Conservation (phyloP, 2,329 filamentous ascomycete genomes). For the Fusarium tanahbumbuense region DNA sequence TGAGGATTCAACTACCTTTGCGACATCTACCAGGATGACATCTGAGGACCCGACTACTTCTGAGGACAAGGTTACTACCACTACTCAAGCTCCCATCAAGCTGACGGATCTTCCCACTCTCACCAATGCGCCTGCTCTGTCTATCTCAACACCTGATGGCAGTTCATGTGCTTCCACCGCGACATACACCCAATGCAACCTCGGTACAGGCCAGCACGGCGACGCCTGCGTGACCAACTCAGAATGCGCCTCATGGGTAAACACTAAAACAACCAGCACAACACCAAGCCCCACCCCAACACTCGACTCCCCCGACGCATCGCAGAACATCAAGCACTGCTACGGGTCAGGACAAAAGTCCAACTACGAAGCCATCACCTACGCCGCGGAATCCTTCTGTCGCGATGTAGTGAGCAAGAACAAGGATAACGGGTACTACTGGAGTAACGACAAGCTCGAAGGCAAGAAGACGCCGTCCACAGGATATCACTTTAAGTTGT, state of each 20-base stretch:
- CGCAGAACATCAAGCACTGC: slow-evolving; percentile 23
- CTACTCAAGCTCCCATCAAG: neutral
- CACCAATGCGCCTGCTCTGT: neutral
- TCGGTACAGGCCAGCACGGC: neutral
- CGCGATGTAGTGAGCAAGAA: slow-evolving; percentile 5
- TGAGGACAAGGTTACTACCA: neutral
- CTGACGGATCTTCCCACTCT: slow-evolving; percentile 7
- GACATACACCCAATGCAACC: neutral
- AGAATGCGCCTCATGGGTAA: slow-evolving; percentile 11
- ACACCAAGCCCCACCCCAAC: neutral
- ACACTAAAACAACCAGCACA: slow-evolving; percentile 6
- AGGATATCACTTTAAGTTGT: slow-evolving; percentile 25
- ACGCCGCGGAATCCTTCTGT: slow-evolving; percentile 31
- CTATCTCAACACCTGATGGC: neutral
- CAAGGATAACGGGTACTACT: neutral
- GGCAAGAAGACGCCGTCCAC: slow-evolving; percentile 9
- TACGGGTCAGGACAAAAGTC: slow-evolving; percentile 23
- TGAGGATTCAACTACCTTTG: neutral
- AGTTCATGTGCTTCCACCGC: slow-evolving; percentile 9
- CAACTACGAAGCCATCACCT: slow-evolving; percentile 3
- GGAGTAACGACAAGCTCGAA: slow-evolving; percentile 18
- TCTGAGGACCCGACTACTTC: neutral
- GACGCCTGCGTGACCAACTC: neutral
- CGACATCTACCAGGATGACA: neutral
- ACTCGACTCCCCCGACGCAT: neutral